Evolutionary conservation across 2,329 filamentous ascomycete genomes (phyloP).

Genomic region (Stachybotrys chartarum): DNA sequence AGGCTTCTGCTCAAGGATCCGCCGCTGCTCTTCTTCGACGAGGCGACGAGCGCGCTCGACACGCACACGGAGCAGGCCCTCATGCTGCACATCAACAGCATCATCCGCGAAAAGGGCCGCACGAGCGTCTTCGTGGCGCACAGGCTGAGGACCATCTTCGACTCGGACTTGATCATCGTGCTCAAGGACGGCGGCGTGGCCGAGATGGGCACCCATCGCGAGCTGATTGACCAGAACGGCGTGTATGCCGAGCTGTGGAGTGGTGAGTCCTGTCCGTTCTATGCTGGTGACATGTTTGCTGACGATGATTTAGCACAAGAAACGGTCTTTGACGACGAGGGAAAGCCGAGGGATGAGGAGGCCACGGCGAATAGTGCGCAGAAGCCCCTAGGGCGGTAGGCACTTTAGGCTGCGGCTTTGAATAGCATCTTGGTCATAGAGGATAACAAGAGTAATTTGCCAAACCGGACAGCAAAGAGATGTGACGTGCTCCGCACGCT

Average conservation of each 20-base stretch:
- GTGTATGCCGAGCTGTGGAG: constrained; percentile 90
- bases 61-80: constrained; percentile 90
- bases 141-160: constrained; percentile 84
- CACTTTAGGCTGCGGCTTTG: not conserved
- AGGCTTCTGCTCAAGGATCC: constrained; percentile 83
- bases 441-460: no score
- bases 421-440: not conserved
- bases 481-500: no score
- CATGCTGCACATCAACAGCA: constrained; percentile 86
- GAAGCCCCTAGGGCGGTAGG: not conserved
- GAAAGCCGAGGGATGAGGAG: constrained; percentile 28
- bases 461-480: no score
- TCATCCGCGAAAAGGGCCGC: constrained; percentile 77
- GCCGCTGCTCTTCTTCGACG: constrained; percentile 86
- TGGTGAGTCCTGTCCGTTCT: constrained; percentile 44
- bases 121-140: constrained; percentile 96
- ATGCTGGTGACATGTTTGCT: constrained; percentile 2
- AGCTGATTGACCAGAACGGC: constrained; percentile 70
- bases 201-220: constrained; percentile 80
- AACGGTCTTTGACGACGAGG: constrained; percentile 45
- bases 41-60: constrained; percentile 87
- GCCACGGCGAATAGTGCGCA: constrained; percentile 3
- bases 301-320: constrained; percentile 47
- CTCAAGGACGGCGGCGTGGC: constrained; percentile 77
- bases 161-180: constrained; percentile 89